Percentiles rank a stretch among this genome's conserved stretches.
Evolutionary conservation across 768 basidiomycete species (phyloP).

Genomic region (Macrolepiota albuminosa): DNA sequence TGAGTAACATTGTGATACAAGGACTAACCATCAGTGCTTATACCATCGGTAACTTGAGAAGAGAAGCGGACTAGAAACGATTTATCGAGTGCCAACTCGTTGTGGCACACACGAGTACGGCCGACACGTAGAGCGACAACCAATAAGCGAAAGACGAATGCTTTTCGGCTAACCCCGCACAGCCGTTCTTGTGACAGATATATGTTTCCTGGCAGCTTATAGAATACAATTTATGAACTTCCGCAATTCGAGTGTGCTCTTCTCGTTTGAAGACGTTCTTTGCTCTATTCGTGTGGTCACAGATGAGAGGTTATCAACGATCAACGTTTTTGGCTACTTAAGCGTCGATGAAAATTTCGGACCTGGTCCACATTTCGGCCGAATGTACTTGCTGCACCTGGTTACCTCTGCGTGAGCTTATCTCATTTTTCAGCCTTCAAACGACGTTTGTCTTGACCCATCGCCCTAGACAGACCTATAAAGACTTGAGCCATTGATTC

Average conservation of each 20-base stretch:
- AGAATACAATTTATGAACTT: neutral
- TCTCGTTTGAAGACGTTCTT: neutral
- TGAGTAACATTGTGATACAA: too few relatives aligned
- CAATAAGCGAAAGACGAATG: too few relatives aligned
- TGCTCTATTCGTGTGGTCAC: neutral
- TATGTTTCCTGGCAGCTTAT: neutral
- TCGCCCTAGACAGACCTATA: neutral
- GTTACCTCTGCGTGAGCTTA: neutral
- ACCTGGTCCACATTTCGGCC: neutral
- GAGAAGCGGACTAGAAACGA: too few relatives aligned
- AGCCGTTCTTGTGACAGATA: neutral
- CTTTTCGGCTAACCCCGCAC: too few relatives aligned
- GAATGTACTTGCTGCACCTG: neutral
- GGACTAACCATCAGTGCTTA: too few relatives aligned
- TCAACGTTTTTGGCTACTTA: neutral
- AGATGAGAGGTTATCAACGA: neutral
- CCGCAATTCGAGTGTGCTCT: neutral
- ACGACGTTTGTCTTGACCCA: neutral
- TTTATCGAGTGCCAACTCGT: too few relatives aligned
- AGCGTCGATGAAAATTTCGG: neutral
- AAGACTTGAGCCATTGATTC: neutral
- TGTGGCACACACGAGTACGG: too few relatives aligned
- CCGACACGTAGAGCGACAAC: too few relatives aligned
- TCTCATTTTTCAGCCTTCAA: neutral
- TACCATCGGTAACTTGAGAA: too few relatives aligned